A percentile compares a stretch with the other conserved stretches of the same genome.
phyloP scores from a whole-genome alignment of 1,139 yeast species.

The Geotrichum bryndzae region DNA sequence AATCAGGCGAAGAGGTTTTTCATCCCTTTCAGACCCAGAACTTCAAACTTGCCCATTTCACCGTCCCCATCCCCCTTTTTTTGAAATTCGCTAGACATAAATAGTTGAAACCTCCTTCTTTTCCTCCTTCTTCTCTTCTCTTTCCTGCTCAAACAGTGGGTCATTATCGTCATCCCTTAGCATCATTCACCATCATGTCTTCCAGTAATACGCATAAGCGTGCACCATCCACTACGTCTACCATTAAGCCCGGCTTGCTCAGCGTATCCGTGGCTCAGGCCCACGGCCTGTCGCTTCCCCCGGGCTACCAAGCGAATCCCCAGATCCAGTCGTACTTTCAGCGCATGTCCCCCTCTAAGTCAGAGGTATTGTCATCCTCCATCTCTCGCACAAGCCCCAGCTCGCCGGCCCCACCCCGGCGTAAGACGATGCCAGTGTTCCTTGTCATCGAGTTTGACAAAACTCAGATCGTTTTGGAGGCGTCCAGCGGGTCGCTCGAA shows the following conservation, averaged over 20 bases:
- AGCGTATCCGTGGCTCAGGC: constrained; percentile 66
- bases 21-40: background rate
- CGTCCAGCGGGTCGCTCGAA: constrained; percentile 62
- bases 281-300: constrained; percentile 55
- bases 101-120: background rate
- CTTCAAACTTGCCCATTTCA: background rate
- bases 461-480: constrained; percentile 74
- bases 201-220: constrained; percentile 8
- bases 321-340: constrained; percentile 13
- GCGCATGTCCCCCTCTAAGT: constrained; percentile 11
- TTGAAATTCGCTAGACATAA: background rate
- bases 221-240: constrained; percentile 28
- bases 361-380: constrained; percentile 21
- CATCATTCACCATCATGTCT: constrained; percentile 5
- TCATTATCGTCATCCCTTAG: background rate
- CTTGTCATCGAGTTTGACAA: constrained; percentile 43
- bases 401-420: constrained; percentile 15
- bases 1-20: background rate
- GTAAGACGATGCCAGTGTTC: constrained; percentile 34
- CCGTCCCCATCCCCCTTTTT: constrained; percentile 3
- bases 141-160: background rate
- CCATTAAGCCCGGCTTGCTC: constrained; percentile 57
- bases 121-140: constrained; percentile 2
- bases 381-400: constrained; percentile 5
- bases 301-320: constrained; percentile 32